phyloP scores from a whole-genome alignment of 768 basidiomycete genomes.

The Lactarius psammicola region DNA sequence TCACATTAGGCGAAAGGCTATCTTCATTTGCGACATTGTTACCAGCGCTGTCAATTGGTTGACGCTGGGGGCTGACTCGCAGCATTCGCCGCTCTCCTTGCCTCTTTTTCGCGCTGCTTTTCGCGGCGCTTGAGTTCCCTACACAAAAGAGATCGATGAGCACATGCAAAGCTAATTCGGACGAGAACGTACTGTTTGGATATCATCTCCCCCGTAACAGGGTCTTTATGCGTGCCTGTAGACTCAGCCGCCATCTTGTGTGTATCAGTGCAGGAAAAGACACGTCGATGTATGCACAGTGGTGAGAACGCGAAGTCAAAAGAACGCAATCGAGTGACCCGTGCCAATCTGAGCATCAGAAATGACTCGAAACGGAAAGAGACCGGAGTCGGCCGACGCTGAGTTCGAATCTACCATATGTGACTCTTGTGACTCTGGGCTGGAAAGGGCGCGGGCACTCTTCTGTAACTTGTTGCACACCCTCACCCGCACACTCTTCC shows the following conservation, averaged over 20 bases:
- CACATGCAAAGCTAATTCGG: conserved; percentile 27
- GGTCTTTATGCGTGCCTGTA: conserved; percentile 59
- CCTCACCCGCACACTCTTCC: conserved; percentile 7
- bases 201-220: conserved; percentile 93
- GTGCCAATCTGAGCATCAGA: conserved; percentile 34
- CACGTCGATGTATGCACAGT: not conserved
- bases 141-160: conserved; percentile 33
- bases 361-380: conserved; percentile 4
- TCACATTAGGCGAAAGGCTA: conserved; percentile 87
- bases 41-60: conserved; percentile 36
- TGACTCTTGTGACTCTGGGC: conserved; percentile 12
- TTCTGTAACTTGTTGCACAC: conserved; percentile 8
- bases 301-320: conserved; percentile 10
- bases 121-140: conserved; percentile 94
- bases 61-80: conserved; percentile 47
- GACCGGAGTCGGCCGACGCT: conserved; percentile 15
- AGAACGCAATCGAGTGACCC: conserved; percentile 21
- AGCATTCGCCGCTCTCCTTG: conserved; percentile 78
- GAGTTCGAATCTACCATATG: conserved; percentile 9
- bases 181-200: conserved; percentile 78
- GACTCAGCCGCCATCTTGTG: conserved; percentile 42
- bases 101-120: conserved; percentile 72
- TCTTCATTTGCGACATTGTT: conserved; percentile 56
- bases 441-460: conserved; percentile 4
- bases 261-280: not conserved